Conservation (phyloP, 1,284 basidiomycete species). For the Apiotrichum mycotoxinovorans region DNA sequence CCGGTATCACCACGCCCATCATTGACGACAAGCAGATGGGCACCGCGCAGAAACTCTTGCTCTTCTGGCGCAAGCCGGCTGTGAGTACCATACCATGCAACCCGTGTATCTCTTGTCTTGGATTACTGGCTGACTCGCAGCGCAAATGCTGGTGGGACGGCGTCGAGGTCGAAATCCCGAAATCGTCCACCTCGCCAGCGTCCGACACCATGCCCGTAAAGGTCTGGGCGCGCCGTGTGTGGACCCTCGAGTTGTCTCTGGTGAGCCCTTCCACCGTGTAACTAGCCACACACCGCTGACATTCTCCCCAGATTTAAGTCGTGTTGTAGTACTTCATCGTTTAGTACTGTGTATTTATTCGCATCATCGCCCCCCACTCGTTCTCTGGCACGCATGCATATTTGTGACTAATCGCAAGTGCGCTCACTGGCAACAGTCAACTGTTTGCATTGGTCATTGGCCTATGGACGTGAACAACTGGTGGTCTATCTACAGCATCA, state of each 20-base stretch:
- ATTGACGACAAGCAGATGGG: slow-evolving; percentile 90
- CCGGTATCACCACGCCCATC: slow-evolving; percentile 25
- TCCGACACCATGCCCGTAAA: slow-evolving; percentile 63
- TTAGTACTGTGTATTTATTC: slow-evolving; percentile 7
- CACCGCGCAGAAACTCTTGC: slow-evolving; percentile 91
- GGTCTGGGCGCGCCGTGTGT: slow-evolving; percentile 91
- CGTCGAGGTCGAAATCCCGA: slow-evolving; percentile 76
- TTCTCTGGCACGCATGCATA: neutral
- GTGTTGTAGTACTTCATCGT: slow-evolving; percentile 6
- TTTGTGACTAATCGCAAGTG: neutral
- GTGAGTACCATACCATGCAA: slow-evolving; percentile 59
- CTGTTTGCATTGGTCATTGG: too few species aligned
- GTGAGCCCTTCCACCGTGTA: too few species aligned
- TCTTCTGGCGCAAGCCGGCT: slow-evolving; percentile 99
- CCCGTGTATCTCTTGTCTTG: neutral
- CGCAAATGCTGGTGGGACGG: slow-evolving; percentile 99
- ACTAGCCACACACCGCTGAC: neutral
- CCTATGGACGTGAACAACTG: too few species aligned
- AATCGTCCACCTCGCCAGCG: slow-evolving; percentile 27
- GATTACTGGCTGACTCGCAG: slow-evolving; percentile 53
- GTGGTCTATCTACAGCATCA: too few species aligned
- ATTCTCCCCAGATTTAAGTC: slow-evolving; percentile 1
- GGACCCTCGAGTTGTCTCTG: slow-evolving; percentile 94
- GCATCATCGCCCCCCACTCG: neutral
- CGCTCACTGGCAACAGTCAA: too few species aligned